Base-by-base conservation (phyloP, 805 yeast species). In the Barnettozyma salicaria region DNA sequence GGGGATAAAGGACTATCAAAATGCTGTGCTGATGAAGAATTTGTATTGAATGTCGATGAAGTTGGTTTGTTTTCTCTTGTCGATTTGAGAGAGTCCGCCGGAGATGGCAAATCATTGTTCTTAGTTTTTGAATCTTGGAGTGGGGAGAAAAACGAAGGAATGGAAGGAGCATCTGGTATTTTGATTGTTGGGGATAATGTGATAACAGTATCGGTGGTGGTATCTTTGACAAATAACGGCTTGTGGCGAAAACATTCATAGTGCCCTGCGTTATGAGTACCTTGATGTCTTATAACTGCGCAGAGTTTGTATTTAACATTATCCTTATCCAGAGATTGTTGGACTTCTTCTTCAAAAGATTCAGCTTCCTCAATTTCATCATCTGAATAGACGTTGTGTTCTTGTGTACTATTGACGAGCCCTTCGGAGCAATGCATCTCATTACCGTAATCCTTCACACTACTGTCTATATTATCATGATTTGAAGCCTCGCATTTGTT, bases 211-310 rank as follows among this genome's bases (percentile, higher is more conserved):
- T 55, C 53, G 1, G 52, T 44, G n/a, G 19, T 19, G 0, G 45
- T 40, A 28, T 56, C 61, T 39, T 58, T 60, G 17, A 57, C 50
- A 39, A 68, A 70, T 4, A 70, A 56, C 3, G 92, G 90, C 54
- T 88, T 89, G 32, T 76, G 77, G 44, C 83, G 78, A 55, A 76
- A 86, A 50, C 96, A 85, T 51, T 89, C 95, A 55, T 88, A 89
- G 54, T 89, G 97, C 1, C 97, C 97, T 30, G 77, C 74, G 16
- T 78, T 71, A 58, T 89, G 97, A 1, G 90, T 78, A 0, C 98
- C 98, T 31, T 79, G 76, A 56, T 92, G 97, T 46, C 88, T 72
- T 14, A 92, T 77, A 43, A 86, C 64, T 0, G 96, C 82, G 43
- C 70, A 73, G 25, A 92, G 65, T 42, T 65, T 64, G 56, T 85